phyloP scores from a whole-genome alignment of 768 basidiomycete species.

The Phylloporus arenicola region DNA sequence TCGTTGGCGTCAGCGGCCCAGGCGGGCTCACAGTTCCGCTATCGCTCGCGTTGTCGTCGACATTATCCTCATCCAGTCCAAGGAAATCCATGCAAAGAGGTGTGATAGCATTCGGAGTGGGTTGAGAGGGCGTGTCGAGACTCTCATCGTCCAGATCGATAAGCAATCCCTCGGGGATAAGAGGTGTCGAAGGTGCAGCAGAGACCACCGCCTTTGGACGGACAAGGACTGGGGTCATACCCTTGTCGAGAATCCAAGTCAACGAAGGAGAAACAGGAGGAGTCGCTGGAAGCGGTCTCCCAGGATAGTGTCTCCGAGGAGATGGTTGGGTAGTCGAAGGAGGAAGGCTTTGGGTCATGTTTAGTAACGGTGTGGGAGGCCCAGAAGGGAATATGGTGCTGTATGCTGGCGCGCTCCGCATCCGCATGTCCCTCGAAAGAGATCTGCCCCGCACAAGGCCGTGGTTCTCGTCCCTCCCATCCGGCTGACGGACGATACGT shows the following conservation, averaged over 20 bases:
- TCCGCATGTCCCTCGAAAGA: constrained; percentile 27
- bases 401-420: constrained; percentile 32
- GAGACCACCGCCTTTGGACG: constrained; percentile 19
- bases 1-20: constrained; percentile 30
- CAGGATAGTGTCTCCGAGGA: constrained; percentile 30
- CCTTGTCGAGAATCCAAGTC: constrained; percentile 33
- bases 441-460: constrained; percentile 28
- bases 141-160: constrained; percentile 50
- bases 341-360: constrained; percentile 22
- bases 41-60: constrained; percentile 22
- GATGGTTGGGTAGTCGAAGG: constrained; percentile 21
- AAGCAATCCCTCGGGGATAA: constrained; percentile 46
- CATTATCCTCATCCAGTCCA: constrained; percentile 17
- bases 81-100: constrained; percentile 24
- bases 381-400: constrained; percentile 31
- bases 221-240: constrained; percentile 5
- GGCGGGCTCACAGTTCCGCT: constrained; percentile 30
- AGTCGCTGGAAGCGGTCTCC: constrained; percentile 30
- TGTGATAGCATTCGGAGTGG: constrained; percentile 3
- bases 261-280: constrained; percentile 30
- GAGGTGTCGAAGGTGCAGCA: constrained; percentile 26
- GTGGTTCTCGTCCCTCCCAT: constrained; percentile 25
- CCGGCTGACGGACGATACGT: constrained; percentile 27
- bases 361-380: constrained; percentile 25
- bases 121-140: constrained; percentile 19